These are phyloP conservation scores for Vitis hybrid DNA, from an alignment of 177 flowering plant species.

Conservation along the genomic window DNA sequence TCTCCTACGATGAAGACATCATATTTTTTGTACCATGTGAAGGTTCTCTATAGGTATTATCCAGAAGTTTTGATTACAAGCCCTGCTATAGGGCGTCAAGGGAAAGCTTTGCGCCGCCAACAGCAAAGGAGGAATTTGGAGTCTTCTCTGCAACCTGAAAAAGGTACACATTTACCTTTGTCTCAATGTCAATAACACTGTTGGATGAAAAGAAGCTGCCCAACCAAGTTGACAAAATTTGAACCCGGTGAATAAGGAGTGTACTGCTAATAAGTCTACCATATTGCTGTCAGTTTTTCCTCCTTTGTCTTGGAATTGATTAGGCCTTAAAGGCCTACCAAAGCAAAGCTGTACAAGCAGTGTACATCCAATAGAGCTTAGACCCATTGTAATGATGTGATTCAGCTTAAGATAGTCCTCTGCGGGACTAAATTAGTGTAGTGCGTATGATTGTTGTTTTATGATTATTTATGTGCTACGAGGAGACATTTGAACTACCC, in stretches of 20 bases:
- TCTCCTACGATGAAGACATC: neutral
- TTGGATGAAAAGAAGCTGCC: slow-evolving; percentile 8
- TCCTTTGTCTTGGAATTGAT: too few relatives aligned
- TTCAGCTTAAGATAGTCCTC: too few relatives aligned
- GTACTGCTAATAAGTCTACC: slow-evolving; percentile 3
- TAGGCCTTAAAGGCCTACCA: too few relatives aligned
- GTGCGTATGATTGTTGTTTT: too few relatives aligned
- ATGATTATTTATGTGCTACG: too few relatives aligned
- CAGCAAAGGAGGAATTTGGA: slow-evolving; percentile 43
- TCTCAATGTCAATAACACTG: slow-evolving; percentile 5
- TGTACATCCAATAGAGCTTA: too few relatives aligned
- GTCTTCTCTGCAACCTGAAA: slow-evolving; percentile 19
- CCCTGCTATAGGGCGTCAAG: slow-evolving; percentile 86
- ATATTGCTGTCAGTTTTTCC: neutral
- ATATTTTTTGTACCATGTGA: neutral
- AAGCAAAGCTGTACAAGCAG: too few relatives aligned
- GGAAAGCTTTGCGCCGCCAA: slow-evolving; percentile 83
- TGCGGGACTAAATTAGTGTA: too few relatives aligned
- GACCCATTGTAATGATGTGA: too few relatives aligned
- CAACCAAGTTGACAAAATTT: slow-evolving; percentile 2
- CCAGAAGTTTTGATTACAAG: slow-evolving; percentile 48
- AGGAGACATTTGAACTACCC: too few relatives aligned
- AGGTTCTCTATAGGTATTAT: slow-evolving; percentile 65
- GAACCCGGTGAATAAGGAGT: slow-evolving; percentile 11
- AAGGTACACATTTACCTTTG: slow-evolving; percentile 10